These are phyloP conservation scores for Leptographium procerum DNA, from an alignment of 2,329 filamentous ascomycete species.

Conservation along the genomic window DNA sequence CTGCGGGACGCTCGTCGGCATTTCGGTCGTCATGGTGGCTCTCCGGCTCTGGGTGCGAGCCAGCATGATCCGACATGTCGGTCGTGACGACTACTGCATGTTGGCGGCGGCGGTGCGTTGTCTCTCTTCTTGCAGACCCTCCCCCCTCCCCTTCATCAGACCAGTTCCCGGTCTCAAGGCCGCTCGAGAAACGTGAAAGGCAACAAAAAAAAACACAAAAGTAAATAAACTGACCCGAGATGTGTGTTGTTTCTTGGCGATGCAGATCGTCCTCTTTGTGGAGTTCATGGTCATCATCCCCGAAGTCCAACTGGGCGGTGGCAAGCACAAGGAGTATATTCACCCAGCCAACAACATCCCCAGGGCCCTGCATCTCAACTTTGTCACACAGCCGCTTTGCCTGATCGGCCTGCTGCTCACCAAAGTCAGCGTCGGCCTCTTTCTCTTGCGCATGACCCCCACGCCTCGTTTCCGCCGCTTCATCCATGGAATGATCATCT, in stretches of 20 bases:
- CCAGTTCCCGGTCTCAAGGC: too few relatives aligned
- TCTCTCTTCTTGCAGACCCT: too few relatives aligned
- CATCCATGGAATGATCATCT: conserved; percentile 15
- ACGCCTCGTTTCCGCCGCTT: conserved; percentile 11
- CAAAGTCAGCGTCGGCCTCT: conserved; percentile 20
- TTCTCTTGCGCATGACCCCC: conserved; percentile 17
- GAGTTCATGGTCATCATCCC: conserved; percentile 19
- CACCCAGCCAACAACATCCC: conserved; percentile 13
- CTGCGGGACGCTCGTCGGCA: conserved; percentile 16
- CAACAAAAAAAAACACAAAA: too few relatives aligned
- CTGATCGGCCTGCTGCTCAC: conserved; percentile 17
- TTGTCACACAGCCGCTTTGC: conserved; percentile 20
- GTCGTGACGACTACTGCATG: conserved; percentile 19
- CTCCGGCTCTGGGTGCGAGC: conserved; percentile 18
- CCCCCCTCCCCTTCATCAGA: too few relatives aligned
- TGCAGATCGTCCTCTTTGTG: conserved; percentile 14
- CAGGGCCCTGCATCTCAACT: conserved; percentile 19
- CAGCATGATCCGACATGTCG: conserved; percentile 15
- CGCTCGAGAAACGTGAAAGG: neutral
- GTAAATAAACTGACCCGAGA: too few relatives aligned
- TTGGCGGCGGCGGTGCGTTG: conserved; percentile 17
- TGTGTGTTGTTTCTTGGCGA: neutral
- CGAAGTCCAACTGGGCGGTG: conserved; percentile 16
- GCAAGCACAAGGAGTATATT: conserved; percentile 18
- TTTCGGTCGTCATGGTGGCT: conserved; percentile 15